phyloP scores from a whole-genome alignment of 257 asterid genomes.

The Solanum etuberosum region DNA sequence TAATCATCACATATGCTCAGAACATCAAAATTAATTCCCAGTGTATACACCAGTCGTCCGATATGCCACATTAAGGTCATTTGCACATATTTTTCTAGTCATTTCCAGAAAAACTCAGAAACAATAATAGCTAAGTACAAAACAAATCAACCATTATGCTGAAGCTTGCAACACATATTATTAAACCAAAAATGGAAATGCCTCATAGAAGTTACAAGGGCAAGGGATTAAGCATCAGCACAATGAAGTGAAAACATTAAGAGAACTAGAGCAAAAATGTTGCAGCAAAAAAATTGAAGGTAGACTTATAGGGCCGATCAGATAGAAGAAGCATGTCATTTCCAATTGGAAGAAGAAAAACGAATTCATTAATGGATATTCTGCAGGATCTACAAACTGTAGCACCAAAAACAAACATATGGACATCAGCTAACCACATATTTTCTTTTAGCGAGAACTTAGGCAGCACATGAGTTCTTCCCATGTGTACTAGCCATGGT shows the following conservation, averaged over 20 bases:
- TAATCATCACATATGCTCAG: background rate
- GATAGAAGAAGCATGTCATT: background rate
- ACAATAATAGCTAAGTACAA: background rate
- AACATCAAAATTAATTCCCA: background rate
- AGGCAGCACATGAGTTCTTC: background rate
- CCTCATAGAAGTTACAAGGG: background rate
- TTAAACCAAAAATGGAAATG: background rate
- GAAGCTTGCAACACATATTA: background rate
- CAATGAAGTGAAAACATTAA: background rate
- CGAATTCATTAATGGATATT: background rate
- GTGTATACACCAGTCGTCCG: background rate
- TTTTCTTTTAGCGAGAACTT: background rate
- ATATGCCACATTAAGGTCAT: background rate
- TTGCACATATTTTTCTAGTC: background rate
- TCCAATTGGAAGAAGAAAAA: background rate
- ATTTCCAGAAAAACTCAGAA: background rate
- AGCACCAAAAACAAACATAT: background rate
- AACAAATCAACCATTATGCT: background rate
- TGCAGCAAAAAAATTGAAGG: background rate
- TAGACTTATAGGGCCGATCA: background rate
- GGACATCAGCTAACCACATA: background rate
- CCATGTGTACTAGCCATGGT: background rate
- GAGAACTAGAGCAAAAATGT: background rate
- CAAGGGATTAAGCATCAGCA: background rate
- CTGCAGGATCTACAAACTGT: background rate